Conservation (phyloP, 306 rosid species). For the Cicer bijugum region DNA sequence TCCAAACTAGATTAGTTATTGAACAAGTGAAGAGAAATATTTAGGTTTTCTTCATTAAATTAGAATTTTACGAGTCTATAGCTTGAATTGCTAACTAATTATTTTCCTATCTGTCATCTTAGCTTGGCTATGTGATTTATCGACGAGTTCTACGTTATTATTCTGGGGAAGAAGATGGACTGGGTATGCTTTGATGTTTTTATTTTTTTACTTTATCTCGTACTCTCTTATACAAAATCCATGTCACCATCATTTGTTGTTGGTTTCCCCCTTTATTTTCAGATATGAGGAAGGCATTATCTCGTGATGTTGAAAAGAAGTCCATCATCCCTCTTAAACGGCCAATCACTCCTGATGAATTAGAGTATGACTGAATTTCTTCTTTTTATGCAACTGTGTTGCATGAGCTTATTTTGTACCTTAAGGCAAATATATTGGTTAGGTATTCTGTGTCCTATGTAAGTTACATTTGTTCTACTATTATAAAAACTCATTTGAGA, state of each 20-base stretch:
- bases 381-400: conserved; percentile 42
- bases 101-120: conserved; percentile 42
- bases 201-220: conserved; percentile 18
- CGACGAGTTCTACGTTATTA: conserved; percentile 91
- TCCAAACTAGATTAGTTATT: neutral
- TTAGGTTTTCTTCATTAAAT: conserved; percentile 23
- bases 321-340: conserved; percentile 94
- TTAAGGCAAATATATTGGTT: conserved; percentile 36
- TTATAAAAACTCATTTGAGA: neutral
- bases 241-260: conserved; percentile 20
- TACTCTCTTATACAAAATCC: conserved; percentile 28
- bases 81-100: conserved; percentile 34
- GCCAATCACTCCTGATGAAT: conserved; percentile 93
- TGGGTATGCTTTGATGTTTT: conserved; percentile 62
- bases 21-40: neutral
- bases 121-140: conserved; percentile 97
- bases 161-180: conserved; percentile 98
- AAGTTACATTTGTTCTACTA: conserved; percentile 15
- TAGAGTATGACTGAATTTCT: conserved; percentile 78
- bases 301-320: conserved; percentile 90
- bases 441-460: conserved; percentile 9
- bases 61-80: conserved; percentile 28
- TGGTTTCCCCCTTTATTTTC: conserved; percentile 44
- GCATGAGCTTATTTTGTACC: conserved; percentile 39
- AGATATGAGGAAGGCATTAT: conserved; percentile 99